phyloP scores from a whole-genome alignment of 2,329 filamentous ascomycete genomes.

The Fusarium mexicanum region DNA sequence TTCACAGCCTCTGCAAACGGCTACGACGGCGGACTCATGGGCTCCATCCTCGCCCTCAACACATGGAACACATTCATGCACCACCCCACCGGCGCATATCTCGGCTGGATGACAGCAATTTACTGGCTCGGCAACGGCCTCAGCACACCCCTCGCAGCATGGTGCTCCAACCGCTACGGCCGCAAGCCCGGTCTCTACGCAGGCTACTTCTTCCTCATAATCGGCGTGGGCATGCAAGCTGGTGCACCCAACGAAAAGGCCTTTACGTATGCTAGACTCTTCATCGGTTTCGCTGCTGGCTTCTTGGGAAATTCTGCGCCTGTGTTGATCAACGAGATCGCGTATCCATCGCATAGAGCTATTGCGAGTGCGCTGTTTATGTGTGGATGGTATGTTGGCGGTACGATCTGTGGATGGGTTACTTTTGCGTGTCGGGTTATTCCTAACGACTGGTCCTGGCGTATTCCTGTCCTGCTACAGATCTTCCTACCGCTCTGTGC shows the following conservation, averaged over 20 bases:
- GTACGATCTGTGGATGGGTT: conserved; percentile 2
- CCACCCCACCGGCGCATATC: conserved; percentile 27
- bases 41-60: conserved; percentile 28
- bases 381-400: background rate
- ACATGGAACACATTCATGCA: conserved; percentile 37
- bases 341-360: conserved; percentile 5
- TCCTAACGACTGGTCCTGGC: background rate
- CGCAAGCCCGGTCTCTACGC: background rate
- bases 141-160: conserved; percentile 27
- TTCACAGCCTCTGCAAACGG: conserved; percentile 7
- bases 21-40: conserved; percentile 16
- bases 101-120: conserved; percentile 39
- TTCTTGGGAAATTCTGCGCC: background rate
- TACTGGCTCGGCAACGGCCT: conserved; percentile 39
- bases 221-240: conserved; percentile 6
- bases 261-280: background rate
- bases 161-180: conserved; percentile 4
- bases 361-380: conserved; percentile 6
- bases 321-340: background rate
- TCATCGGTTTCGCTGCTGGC: background rate
- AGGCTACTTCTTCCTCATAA: background rate
- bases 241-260: background rate
- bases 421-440: background rate
- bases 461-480: background rate
- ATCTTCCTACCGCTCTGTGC: background rate